Conservation (phyloP, 371 early-diverging fungal species). For the Nematocida minor region DNA sequence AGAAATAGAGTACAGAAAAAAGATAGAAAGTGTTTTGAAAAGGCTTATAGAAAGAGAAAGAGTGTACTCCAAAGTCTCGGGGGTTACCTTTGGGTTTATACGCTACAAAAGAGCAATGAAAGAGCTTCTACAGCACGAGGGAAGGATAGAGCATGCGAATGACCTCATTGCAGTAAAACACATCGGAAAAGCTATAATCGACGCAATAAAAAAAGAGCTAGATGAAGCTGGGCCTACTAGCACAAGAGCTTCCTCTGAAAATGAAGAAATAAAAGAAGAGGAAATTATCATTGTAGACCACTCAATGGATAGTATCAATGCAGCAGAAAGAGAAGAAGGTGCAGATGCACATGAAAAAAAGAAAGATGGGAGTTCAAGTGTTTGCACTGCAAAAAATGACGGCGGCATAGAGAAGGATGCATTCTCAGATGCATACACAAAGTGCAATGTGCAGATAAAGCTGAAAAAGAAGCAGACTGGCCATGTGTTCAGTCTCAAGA, state of each 20-base stretch:
- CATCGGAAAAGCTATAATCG: neutral
- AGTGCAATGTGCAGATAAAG: neutral
- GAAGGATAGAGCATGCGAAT: neutral
- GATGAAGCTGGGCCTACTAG: neutral
- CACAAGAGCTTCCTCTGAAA: neutral
- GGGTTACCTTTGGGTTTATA: neutral
- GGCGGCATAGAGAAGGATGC: neutral
- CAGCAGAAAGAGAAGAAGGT: neutral
- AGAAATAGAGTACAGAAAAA: neutral
- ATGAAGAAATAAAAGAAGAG: neutral
- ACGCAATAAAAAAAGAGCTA: neutral
- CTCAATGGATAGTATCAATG: neutral
- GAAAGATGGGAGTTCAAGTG: neutral
- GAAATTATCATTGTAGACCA: neutral
- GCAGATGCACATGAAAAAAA: neutral
- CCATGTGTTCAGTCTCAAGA: neutral
- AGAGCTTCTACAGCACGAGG: slow-evolving; percentile 12
- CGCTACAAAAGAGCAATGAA: slow-evolving; percentile 25
- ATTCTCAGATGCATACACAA: neutral
- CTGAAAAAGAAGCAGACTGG: neutral
- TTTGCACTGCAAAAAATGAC: neutral
- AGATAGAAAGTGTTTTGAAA: neutral
- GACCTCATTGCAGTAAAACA: neutral
- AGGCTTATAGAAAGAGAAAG: slow-evolving; percentile 20
- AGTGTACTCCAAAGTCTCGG: slow-evolving; percentile 8